These are phyloP conservation scores for Penicillium waksmanii DNA, from an alignment of 495 filamentous ascomycete genomes.

Conservation along the genomic window DNA sequence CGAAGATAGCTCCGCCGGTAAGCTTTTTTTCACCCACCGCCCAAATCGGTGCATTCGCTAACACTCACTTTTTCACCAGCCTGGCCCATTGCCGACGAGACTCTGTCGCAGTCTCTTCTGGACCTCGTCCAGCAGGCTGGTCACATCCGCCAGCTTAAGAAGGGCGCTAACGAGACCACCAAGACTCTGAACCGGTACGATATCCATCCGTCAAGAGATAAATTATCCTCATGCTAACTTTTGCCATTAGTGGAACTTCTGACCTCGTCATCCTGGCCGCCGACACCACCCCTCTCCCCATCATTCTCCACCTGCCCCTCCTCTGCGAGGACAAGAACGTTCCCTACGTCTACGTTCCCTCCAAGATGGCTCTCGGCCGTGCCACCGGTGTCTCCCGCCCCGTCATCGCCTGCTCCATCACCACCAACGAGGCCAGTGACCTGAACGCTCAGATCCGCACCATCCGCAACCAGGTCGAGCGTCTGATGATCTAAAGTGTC, in stretches of 20 bases:
- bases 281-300: conserved; percentile 83
- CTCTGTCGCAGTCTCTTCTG: conserved; percentile 77
- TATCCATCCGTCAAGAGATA: background rate
- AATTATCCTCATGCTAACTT: background rate
- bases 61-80: conserved; percentile 50
- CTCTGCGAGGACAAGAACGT: conserved; percentile 86
- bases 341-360: conserved; percentile 64
- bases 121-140: conserved; percentile 86
- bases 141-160: conserved; percentile 76
- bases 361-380: conserved; percentile 76
- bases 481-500: conserved; percentile 82
- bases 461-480: conserved; percentile 94
- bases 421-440: conserved; percentile 91
- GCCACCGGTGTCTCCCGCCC: conserved; percentile 74
- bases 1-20: conserved; percentile 44
- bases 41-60: background rate
- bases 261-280: conserved; percentile 90
- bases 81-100: conserved; percentile 87
- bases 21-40: conserved; percentile 10
- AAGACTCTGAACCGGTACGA: conserved; percentile 76
- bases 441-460: conserved; percentile 80
- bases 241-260: conserved; percentile 31
- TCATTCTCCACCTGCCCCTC: conserved; percentile 89
- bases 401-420: conserved; percentile 77
- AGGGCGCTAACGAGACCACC: conserved; percentile 75